Percentiles rank a stretch among this genome's conserved stretches.
Evolutionary conservation across 1,139 yeast genomes (phyloP).

Genomic region (Hansenula sp.): DNA sequence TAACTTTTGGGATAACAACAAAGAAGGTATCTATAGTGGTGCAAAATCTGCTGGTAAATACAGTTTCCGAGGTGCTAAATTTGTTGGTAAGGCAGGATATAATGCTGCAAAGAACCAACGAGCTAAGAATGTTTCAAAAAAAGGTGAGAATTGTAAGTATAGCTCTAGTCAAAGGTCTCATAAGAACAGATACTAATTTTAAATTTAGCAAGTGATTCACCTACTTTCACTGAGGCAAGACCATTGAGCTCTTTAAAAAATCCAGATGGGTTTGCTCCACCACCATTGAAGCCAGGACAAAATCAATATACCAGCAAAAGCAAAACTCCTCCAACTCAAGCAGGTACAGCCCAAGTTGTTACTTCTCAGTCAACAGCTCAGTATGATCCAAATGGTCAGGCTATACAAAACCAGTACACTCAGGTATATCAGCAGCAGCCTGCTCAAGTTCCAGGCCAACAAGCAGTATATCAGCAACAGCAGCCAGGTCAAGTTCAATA

Average conservation of each 20-base stretch:
- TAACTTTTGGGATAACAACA: conserved; percentile 44
- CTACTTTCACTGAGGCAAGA: conserved; percentile 23
- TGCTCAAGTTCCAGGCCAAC: conserved; percentile 7
- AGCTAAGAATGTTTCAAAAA: conserved; percentile 9
- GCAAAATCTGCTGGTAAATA: conserved; percentile 30
- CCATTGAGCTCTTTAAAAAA: conserved; percentile 32
- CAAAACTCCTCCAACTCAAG: not conserved
- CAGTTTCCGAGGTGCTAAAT: conserved; percentile 37
- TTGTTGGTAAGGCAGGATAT: conserved; percentile 42
- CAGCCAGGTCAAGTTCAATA: conserved; percentile 8
- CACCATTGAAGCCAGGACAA: conserved; percentile 44
- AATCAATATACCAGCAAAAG: conserved; percentile 22
- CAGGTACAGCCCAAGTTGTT: not conserved
- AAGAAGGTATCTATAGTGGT: conserved; percentile 38
- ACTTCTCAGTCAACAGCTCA: not conserved
- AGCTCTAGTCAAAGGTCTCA: no score
- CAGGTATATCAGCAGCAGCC: conserved; percentile 5
- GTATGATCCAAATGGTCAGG: not conserved
- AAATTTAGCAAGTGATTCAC: conserved; percentile 4
- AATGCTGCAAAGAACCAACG: conserved; percentile 34
- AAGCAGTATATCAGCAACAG: conserved; percentile 4
- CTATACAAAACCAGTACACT: conserved; percentile 8
- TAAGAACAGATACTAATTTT: not conserved
- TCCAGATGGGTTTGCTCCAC: conserved; percentile 46
- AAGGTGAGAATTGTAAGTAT: conserved; percentile 3